These are phyloP conservation scores for Rhodotorula sphaerocarpa DNA, from an alignment of 768 basidiomycete genomes.

Conservation along the genomic window DNA sequence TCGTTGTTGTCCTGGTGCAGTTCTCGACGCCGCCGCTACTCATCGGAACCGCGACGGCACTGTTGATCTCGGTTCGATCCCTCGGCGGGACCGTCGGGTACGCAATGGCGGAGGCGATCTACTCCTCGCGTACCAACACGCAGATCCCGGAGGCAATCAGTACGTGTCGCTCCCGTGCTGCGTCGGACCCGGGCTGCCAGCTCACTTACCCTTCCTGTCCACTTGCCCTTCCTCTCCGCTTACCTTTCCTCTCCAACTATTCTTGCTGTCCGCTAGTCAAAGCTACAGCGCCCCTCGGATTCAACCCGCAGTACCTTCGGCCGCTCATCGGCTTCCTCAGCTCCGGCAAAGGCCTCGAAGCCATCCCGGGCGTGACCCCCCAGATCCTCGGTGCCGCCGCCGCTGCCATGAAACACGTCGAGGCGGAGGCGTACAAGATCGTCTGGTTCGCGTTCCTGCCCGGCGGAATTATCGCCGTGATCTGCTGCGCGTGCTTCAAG, in stretches of 20 bases:
- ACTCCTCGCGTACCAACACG: constrained; percentile 1
- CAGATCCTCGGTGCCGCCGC: constrained; percentile 8
- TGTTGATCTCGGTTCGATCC: constrained; percentile 1
- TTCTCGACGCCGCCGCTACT: constrained; percentile 14
- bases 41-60: constrained; percentile 10
- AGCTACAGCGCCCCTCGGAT: constrained; percentile 4
- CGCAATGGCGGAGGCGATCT: constrained; percentile 8
- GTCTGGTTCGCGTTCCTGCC: constrained; percentile 16
- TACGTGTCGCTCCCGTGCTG: neutral
- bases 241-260: neutral
- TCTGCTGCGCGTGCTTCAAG: constrained; percentile 2
- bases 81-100: constrained; percentile 12
- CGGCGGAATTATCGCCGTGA: constrained; percentile 7
- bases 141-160: constrained; percentile 6
- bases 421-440: constrained; percentile 12
- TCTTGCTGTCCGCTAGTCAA: neutral
- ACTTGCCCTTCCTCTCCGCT: no score
- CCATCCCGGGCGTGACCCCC: neutral
- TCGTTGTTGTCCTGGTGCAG: constrained; percentile 7
- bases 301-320: neutral
- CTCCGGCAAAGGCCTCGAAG: constrained; percentile 4
- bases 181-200: no score
- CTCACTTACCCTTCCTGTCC: no score
- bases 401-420: constrained; percentile 4
- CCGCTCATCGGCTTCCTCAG: constrained; percentile 1